phyloP scores from a whole-genome alignment of 2,329 filamentous ascomycete species.

The Neofusicoccum sp. region DNA sequence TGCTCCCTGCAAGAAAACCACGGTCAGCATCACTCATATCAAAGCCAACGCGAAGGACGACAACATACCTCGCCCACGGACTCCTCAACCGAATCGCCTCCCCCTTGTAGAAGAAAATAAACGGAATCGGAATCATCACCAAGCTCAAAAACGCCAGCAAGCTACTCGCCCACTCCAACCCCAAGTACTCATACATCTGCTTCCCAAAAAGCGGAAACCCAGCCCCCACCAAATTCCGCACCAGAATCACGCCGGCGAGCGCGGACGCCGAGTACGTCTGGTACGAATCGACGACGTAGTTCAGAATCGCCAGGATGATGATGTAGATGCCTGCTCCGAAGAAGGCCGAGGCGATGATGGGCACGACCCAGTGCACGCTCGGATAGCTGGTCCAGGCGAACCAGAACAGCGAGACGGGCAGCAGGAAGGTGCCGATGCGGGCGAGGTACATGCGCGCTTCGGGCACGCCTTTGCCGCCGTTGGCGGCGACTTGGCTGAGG shows the following conservation, averaged over 20 bases:
- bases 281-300: conserved; percentile 24
- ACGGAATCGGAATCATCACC: conserved; percentile 38
- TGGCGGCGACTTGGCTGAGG: conserved; percentile 19
- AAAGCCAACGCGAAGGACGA: background rate
- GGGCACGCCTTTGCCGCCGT: conserved; percentile 26
- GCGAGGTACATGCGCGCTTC: conserved; percentile 28
- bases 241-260: conserved; percentile 21
- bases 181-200: conserved; percentile 33
- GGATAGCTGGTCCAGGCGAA: conserved; percentile 24
- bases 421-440: conserved; percentile 19
- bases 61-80: conserved; percentile 17
- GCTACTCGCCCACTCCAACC: conserved; percentile 39
- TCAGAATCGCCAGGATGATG: conserved; percentile 26
- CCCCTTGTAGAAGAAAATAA: conserved; percentile 40
- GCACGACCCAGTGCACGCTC: conserved; percentile 21
- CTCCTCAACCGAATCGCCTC: conserved; percentile 23
- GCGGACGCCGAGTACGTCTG: conserved; percentile 20
- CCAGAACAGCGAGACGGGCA: conserved; percentile 29
- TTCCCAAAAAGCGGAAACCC: conserved; percentile 31
- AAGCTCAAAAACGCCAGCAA: conserved; percentile 40
- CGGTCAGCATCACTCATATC: too few species aligned
- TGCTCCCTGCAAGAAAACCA: background rate
- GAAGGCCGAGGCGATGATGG: conserved; percentile 22
- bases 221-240: conserved; percentile 23
- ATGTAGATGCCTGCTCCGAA: conserved; percentile 25